Evolutionary conservation across 1,139 yeast genomes (phyloP), one percentile per base, ranked within the genome.

Genomic region (Candida sanyaensis): DNA sequence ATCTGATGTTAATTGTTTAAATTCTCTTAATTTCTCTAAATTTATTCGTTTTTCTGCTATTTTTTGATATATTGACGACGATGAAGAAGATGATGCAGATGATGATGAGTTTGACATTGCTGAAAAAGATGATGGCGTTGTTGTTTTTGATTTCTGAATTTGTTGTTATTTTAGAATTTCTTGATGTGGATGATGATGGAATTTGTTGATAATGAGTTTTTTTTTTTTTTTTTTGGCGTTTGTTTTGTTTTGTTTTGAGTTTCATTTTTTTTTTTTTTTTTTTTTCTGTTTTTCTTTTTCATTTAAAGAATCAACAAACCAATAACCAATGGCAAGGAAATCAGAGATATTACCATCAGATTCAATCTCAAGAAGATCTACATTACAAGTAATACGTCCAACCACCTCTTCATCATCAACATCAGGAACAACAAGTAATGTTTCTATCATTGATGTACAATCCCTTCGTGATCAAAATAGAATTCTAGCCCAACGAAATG

Each of bases 401-500:
- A 8, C 21, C 8, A 33, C 28, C 13, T 31, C n/a, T n/a, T n/a
- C 32, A 31, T 28, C 31, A 12, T 33, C 43, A 24, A 26, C 37
- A 26, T 41, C 41, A 9, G n/a, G n/a, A n/a, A n/a, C 28, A 21
- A 13, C 37, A 11, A 33, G 37, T n/a, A 34, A 43, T 37, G 40
- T 28, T 23, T 8, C 24, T 10, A n/a, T 12, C 9, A 6, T 24
- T 37, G 13, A 23, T 48, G 21, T 17, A 7, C 41, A 40, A 11
- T 33, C 40, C 9, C 49, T 42, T 27, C 37, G 33, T 6, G 50
- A 52, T 9, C 85, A 84, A 57, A 84, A 84, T 61, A 71, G 70
- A 50, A 73, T 78, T 17, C 63, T 85, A 36, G 86, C 87, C 0
- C 77, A 74, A 53, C 78, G 77, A 47, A 84, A 83, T 59, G 75